Evolutionary conservation across 2,329 filamentous ascomycete genomes (phyloP).

Genomic region (Epichloe brachyelytri): DNA sequence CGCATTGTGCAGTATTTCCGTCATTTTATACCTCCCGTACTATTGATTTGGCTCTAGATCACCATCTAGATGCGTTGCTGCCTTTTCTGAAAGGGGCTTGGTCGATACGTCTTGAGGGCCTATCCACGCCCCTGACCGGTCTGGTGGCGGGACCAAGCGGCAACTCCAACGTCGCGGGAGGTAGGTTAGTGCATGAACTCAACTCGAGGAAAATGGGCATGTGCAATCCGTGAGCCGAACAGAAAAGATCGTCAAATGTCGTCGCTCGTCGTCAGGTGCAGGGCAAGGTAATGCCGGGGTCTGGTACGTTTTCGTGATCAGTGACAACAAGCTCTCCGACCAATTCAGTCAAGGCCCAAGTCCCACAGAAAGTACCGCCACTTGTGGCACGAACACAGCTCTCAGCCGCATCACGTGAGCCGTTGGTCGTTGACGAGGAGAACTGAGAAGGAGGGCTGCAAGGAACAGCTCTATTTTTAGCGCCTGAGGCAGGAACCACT

Average conservation of each 20-base stretch:
- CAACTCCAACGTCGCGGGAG: neutral
- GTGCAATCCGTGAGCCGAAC: neutral
- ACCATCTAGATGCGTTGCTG: neutral
- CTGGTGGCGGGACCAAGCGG: neutral
- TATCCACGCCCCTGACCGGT: constrained; percentile 1
- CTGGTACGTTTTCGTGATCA: neutral
- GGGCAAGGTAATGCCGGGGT: neutral
- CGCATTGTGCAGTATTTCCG: constrained; percentile 74
- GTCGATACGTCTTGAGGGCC: neutral
- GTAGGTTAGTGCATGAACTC: neutral
- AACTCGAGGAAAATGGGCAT: neutral
- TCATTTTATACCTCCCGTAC: constrained; percentile 25
- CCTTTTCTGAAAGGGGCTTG: neutral
- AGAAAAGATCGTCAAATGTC: neutral
- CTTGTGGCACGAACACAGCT: neutral
- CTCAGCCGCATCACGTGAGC: constrained; percentile 17
- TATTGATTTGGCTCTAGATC: neutral
- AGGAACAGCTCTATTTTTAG: neutral
- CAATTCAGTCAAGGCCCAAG: neutral
- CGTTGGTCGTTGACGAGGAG: neutral
- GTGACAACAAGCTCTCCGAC: neutral
- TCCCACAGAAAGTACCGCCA: neutral
- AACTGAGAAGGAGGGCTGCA: neutral
- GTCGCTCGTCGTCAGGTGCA: neutral
- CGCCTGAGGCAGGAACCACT: constrained; percentile 23